Evolutionary conservation across 1,139 yeast genomes (phyloP), one percentile per base, ranked within the genome.

Genomic region (Candida glucosophila): DNA sequence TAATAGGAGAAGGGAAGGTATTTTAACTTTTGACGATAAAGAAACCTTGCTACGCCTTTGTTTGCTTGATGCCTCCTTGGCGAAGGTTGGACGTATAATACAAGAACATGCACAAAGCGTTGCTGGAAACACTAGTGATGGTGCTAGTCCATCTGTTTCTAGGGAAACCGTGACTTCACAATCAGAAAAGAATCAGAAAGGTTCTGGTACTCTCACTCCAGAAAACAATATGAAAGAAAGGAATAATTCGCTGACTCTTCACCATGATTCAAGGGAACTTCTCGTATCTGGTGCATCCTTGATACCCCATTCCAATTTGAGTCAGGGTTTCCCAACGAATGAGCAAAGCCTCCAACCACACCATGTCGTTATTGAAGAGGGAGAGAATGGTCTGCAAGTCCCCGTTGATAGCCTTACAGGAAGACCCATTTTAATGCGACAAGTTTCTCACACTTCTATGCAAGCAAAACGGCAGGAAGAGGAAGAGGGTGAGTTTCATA

Each of bases 401-500:
- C 76, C 85, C 1, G 62, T 79, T 32, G 90, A 79, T 52, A 64
- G 73, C 29, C 55, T 66, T 16, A 79, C 90, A 0, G 92, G 92
- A 22, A 58, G 77, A 35, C 83, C 88, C 2, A 75, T 79, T 12
- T 54, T 77, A 32, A 65, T 75, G 53, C 64, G 77, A 40, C 70
- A 76, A 3, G 57, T 73, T 5, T 76, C 85, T 2, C 79, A 72
- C 35, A 75, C 83, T 1, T 75, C 82, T 1, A 43, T 71, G 5
- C 75, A 75, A 38, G 80, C 86, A 12, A 79, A 74, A 46, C 73
- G 69, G 37, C 85, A 79, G 47, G 95, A 85, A 43, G 74, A 77
- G 35, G 96, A 86, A 50, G 96, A 86, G 59, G 96, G 95, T 37
- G 94, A 82, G 43, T 66, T 85, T 35, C 95, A 83, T 52, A 75